Conservation (phyloP, 306 rosid genomes). For the Trichosanthes truncata region DNA sequence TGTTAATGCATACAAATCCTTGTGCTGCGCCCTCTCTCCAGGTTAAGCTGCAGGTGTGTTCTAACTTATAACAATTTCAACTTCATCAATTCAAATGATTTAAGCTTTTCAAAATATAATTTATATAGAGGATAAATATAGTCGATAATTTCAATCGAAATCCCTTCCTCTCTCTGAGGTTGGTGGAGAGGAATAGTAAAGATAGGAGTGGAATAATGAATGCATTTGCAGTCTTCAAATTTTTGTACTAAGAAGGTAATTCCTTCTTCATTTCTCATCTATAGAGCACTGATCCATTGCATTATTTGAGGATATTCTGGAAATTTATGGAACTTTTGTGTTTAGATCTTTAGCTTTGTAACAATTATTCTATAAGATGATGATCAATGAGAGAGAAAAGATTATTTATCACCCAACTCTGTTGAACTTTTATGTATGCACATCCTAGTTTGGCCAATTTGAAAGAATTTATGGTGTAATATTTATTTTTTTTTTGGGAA, state of each 20-base stretch:
- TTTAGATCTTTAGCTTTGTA: neutral
- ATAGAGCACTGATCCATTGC: neutral
- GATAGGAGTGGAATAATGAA: neutral
- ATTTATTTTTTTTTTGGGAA: too few species aligned
- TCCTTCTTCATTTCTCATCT: neutral
- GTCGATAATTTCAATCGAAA: neutral
- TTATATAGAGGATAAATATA: neutral
- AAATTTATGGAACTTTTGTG: neutral
- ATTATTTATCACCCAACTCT: neutral
- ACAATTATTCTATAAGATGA: neutral
- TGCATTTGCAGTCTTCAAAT: neutral
- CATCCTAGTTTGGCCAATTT: neutral
- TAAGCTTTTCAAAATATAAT: neutral
- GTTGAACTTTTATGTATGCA: neutral
- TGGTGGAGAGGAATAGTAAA: neutral
- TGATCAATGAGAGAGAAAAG: neutral
- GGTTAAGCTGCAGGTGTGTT: conserved; percentile 20
- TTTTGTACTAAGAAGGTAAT: neutral
- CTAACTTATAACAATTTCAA: neutral
- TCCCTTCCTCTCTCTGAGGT: neutral
- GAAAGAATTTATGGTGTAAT: neutral
- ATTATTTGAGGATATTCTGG: neutral
- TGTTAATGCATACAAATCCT: conserved; percentile 65
- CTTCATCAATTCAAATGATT: neutral
- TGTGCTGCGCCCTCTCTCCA: conserved; percentile 52